These are phyloP conservation scores for Salix suchowensis DNA, from an alignment of 345 rosid species.

Conservation along the genomic window DNA sequence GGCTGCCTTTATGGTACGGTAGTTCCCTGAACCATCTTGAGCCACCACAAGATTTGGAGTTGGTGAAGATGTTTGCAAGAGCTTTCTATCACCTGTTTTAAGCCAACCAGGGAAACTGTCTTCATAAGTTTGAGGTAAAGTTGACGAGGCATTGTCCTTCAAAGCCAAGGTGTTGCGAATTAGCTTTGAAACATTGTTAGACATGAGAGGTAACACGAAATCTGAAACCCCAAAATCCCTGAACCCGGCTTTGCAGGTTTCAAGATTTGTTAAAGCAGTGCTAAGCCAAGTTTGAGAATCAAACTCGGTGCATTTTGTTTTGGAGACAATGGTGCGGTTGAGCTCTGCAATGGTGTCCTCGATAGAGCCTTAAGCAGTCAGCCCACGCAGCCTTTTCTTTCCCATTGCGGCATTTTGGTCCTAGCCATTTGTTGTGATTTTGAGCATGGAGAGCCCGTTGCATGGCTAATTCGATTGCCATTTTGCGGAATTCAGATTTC, in stretches of 20 bases:
- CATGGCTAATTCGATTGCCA: constrained; percentile 44
- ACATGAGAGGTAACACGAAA: constrained; percentile 47
- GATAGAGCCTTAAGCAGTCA: constrained; percentile 66
- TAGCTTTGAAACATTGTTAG: constrained; percentile 59
- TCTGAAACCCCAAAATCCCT: constrained; percentile 54
- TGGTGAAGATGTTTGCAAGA: constrained; percentile 39
- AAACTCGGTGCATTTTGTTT: constrained; percentile 47
- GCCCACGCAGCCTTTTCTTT: constrained; percentile 72
- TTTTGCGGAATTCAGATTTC: constrained; percentile 44
- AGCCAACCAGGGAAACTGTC: constrained; percentile 68
- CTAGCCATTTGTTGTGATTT: constrained; percentile 40
- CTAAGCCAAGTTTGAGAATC: constrained; percentile 85
- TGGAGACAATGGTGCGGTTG: constrained; percentile 47
- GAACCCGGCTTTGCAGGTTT: constrained; percentile 64
- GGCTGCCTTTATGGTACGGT: constrained; percentile 51
- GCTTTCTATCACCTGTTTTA: constrained; percentile 54
- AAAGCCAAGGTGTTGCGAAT: constrained; percentile 64
- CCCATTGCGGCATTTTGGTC: constrained; percentile 49
- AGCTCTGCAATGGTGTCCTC: constrained; percentile 45
- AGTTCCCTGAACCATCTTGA: constrained; percentile 61
- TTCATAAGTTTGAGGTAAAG: constrained; percentile 31
- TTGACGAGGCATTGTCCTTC: constrained; percentile 25
- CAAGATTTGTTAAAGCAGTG: constrained; percentile 70
- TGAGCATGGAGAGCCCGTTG: constrained; percentile 53
- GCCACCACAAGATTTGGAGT: constrained; percentile 63